Evolutionary conservation across 139 green algal species (phyloP).

Genomic region (Auxenochlorella protothecoides): DNA sequence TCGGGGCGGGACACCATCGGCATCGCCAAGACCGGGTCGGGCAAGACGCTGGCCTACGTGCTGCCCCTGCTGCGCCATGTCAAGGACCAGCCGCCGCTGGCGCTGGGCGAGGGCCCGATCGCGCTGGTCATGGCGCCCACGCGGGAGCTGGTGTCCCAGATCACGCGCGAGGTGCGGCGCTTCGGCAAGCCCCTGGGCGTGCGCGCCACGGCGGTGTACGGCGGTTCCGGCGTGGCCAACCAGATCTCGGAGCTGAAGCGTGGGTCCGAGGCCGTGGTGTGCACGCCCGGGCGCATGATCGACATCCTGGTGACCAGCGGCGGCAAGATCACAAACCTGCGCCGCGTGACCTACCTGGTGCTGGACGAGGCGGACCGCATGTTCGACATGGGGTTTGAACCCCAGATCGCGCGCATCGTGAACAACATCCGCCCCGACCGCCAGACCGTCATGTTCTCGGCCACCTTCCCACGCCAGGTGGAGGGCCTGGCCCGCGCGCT

Average conservation of each 20-base stretch:
- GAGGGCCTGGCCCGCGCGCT: constrained; percentile 65
- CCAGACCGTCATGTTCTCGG: constrained; percentile 96
- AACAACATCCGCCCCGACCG: constrained; percentile 82
- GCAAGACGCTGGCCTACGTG: constrained; percentile 97
- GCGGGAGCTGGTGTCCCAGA: constrained; percentile 81
- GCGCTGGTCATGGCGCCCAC: constrained; percentile 93
- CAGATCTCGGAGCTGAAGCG: constrained; percentile 95
- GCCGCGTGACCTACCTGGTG: constrained; percentile 91
- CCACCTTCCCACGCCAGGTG: constrained; percentile 86
- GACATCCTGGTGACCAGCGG: constrained; percentile 82
- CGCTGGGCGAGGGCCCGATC: constrained; percentile 71
- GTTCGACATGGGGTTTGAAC: constrained; percentile 98
- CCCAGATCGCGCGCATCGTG: constrained; percentile 72
- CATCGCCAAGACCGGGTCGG: constrained; percentile 94
- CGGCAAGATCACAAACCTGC: constrained; percentile 93
- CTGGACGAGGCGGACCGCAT: constrained; percentile 98
- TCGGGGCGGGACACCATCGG: constrained; percentile 91
- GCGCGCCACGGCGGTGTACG: constrained; percentile 70
- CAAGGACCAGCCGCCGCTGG: constrained; percentile 79
- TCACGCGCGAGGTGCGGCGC: constrained; percentile 62
- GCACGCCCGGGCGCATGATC: constrained; percentile 96
- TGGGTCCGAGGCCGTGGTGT: constrained; percentile 76
- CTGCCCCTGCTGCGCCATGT: constrained; percentile 94
- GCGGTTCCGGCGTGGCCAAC: constrained; percentile 74
- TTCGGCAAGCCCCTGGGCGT: constrained; percentile 64